A percentile compares a stretch with the other conserved stretches of the same genome.
Conservation (phyloP, 495 filamentous ascomycete genomes). For the Lasiosphaeriaceae sp. region DNA sequence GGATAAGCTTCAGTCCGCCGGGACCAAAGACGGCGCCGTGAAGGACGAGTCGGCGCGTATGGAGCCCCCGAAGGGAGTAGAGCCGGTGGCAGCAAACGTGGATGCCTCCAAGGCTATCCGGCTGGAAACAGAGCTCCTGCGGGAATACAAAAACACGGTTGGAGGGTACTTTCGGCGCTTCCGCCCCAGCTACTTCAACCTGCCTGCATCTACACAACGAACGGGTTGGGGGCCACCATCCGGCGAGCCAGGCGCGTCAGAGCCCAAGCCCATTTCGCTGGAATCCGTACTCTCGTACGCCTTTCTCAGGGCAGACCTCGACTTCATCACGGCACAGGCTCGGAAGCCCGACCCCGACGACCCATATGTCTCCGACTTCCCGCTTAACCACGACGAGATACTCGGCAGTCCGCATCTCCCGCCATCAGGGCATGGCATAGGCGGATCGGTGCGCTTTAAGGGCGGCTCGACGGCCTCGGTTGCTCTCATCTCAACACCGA, state of each 20-base stretch:
- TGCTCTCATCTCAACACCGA: conserved; percentile 87
- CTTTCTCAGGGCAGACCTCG: conserved; percentile 86
- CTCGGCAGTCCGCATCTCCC: conserved; percentile 61
- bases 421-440: conserved; percentile 54
- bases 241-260: neutral
- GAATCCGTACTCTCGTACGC: conserved; percentile 78
- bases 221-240: conserved; percentile 14
- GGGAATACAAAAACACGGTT: conserved; percentile 76
- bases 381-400: conserved; percentile 77
- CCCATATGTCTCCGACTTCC: conserved; percentile 60
- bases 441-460: conserved; percentile 72
- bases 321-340: conserved; percentile 85
- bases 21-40: conserved; percentile 24
- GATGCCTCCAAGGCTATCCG: conserved; percentile 47
- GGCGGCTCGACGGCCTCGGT: conserved; percentile 89
- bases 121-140: conserved; percentile 63
- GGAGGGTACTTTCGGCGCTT: conserved; percentile 94
- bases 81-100: conserved; percentile 27
- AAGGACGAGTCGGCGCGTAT: conserved; percentile 21
- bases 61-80: conserved; percentile 27
- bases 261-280: conserved; percentile 35
- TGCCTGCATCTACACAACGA: conserved; percentile 20
- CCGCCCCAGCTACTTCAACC: conserved; percentile 60
- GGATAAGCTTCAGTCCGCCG: conserved; percentile 25
- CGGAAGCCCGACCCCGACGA: conserved; percentile 66